Percentiles rank a stretch among this genome's conserved stretches.
phyloP scores from a whole-genome alignment of 441 rosid genomes.

The Aleurites moluccanus region DNA sequence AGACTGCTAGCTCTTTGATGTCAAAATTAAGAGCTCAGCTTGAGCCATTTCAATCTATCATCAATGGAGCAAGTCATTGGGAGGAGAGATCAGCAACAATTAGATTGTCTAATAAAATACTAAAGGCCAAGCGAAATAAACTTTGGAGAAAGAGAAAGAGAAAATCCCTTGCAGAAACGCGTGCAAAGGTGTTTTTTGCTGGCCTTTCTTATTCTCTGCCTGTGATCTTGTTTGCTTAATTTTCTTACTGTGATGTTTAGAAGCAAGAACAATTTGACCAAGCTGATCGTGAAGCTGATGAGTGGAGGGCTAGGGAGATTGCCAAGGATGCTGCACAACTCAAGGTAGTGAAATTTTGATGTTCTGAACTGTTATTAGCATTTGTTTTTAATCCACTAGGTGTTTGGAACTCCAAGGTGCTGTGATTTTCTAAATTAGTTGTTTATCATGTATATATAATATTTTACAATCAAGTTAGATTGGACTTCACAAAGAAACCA shows the following conservation, averaged over 20 bases:
- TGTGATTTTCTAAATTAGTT: conserved; percentile 2
- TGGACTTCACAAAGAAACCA: neutral
- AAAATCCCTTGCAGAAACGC: conserved; percentile 51
- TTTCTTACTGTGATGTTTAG: conserved; percentile 36
- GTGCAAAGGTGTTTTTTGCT: conserved; percentile 48
- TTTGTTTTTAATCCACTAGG: no score
- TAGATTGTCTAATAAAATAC: conserved; percentile 47
- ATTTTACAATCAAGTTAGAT: neutral
- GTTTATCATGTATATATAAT: neutral
- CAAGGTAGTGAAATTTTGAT: conserved; percentile 44
- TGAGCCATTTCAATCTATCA: conserved; percentile 57
- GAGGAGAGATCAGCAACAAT: conserved; percentile 78
- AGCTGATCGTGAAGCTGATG: conserved; percentile 76
- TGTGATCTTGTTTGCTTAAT: conserved; percentile 1
- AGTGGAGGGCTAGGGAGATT: conserved; percentile 77
- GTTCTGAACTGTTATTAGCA: neutral
- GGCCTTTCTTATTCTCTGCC: conserved; percentile 3
- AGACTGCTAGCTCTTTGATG: conserved; percentile 67
- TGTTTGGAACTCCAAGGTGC: neutral
- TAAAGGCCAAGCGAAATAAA: conserved; percentile 66
- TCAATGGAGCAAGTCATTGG: conserved; percentile 63
- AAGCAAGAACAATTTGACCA: conserved; percentile 52
- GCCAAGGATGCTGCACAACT: conserved; percentile 71
- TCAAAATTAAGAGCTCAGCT: conserved; percentile 61
- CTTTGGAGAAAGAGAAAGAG: conserved; percentile 85